Percentiles rank a stretch among this genome's conserved stretches.
Evolutionary conservation across 108 stramenopile species (phyloP).

Genomic region (Cyclotella distinguenda): DNA sequence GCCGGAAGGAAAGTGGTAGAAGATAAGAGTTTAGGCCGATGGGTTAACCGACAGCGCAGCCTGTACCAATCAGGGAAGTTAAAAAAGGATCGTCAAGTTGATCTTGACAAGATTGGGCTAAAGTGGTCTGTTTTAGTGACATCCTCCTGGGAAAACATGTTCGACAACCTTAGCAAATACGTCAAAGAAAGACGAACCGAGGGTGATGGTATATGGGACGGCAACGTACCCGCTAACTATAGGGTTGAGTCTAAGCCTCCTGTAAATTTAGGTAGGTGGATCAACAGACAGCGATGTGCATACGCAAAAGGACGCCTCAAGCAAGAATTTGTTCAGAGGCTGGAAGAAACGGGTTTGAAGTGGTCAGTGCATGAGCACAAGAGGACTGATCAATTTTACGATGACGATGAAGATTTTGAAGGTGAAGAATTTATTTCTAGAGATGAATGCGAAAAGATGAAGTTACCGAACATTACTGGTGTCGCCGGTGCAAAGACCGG

Average conservation of each 20-base stretch:
- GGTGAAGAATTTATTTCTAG: slow-evolving; percentile 13
- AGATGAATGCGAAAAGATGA: slow-evolving; percentile 3
- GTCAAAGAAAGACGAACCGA: slow-evolving; percentile 49
- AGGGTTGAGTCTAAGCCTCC: slow-evolving; percentile 69
- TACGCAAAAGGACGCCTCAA: slow-evolving; percentile 77
- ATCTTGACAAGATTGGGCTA: slow-evolving; percentile 76
- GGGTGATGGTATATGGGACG: slow-evolving; percentile 70
- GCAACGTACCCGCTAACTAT: slow-evolving; percentile 81
- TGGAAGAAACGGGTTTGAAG: slow-evolving; percentile 70
- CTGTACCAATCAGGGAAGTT: slow-evolving; percentile 82
- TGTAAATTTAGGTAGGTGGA: slow-evolving; percentile 79
- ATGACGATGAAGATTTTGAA: slow-evolving; percentile 15
- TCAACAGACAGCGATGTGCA: slow-evolving; percentile 84
- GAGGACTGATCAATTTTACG: slow-evolving; percentile 4
- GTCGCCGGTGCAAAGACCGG: too few species aligned
- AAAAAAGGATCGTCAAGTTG: slow-evolving; percentile 70
- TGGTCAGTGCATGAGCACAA: slow-evolving; percentile 48
- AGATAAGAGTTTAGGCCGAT: slow-evolving; percentile 80
- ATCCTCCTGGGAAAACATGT: slow-evolving; percentile 84
- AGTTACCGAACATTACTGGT: too few species aligned
- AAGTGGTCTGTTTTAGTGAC: slow-evolving; percentile 88
- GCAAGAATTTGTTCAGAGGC: slow-evolving; percentile 70
- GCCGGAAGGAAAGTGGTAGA: slow-evolving; percentile 59
- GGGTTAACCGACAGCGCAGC: slow-evolving; percentile 88
- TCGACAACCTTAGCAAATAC: slow-evolving; percentile 68